These are phyloP conservation scores for Alternaria brassicicola DNA, from an alignment of 2,329 filamentous ascomycete genomes.

Conservation along the genomic window DNA sequence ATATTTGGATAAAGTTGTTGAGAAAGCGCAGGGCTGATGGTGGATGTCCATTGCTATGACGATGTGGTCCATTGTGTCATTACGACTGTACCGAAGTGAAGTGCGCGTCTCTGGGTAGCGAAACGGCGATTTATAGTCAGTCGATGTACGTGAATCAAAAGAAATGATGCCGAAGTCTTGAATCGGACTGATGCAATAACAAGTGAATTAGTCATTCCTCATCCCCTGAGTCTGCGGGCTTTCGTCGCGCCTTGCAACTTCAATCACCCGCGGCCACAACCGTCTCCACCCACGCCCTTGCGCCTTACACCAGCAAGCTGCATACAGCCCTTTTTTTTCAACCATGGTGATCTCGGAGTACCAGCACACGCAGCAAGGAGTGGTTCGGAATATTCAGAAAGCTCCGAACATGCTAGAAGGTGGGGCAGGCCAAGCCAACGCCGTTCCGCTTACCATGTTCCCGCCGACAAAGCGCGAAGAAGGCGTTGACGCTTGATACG, in stretches of 20 bases:
- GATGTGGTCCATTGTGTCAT: constrained; percentile 30
- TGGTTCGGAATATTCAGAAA: not conserved
- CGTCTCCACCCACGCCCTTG: not conserved
- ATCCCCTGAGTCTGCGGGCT: constrained; percentile 1
- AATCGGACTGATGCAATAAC: not conserved
- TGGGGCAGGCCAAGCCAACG: constrained; percentile 6
- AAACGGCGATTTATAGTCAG: not conserved
- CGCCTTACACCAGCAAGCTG: not conserved
- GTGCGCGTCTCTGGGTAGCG: not conserved
- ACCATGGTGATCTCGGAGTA: constrained; percentile 2
- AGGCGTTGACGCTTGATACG: not conserved
- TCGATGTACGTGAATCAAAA: not conserved
- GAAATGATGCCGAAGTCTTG: not conserved
- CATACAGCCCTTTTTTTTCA: not conserved
- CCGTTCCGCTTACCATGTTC: not conserved
- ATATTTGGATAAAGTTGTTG: constrained; percentile 28
- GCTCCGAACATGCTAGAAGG: constrained; percentile 2
- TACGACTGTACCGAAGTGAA: constrained; percentile 14
- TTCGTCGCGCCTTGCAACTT: not conserved
- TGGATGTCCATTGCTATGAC: constrained; percentile 35
- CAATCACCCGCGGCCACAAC: not conserved
- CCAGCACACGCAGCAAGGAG: not conserved
- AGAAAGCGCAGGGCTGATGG: constrained; percentile 32
- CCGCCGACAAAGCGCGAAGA: constrained; percentile 5
- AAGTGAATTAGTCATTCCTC: not conserved